Conservation (phyloP, 768 basidiomycete genomes). For the Amanita molliuscula region DNA sequence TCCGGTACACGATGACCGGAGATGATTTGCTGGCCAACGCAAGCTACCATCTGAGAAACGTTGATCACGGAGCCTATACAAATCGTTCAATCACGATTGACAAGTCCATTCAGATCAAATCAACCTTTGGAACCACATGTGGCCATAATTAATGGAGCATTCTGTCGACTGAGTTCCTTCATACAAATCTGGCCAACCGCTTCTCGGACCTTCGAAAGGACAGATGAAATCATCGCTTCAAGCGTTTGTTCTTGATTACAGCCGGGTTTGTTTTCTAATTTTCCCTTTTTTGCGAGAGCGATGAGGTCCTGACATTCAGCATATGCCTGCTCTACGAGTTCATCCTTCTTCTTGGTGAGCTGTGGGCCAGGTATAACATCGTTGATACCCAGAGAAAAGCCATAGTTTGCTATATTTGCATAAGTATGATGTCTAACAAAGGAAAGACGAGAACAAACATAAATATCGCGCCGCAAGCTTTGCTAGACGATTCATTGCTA, state of each 20-base stretch:
- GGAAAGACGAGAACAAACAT: slow-evolving; percentile 13
- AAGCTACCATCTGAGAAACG: slow-evolving; percentile 99
- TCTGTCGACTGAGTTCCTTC: slow-evolving; percentile 94
- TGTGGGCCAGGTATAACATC: slow-evolving; percentile 94
- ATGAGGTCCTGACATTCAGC: slow-evolving; percentile 81
- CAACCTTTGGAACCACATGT: slow-evolving; percentile 97
- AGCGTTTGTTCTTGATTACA: slow-evolving; percentile 95
- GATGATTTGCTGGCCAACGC: slow-evolving; percentile 99
- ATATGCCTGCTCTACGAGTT: slow-evolving; percentile 82
- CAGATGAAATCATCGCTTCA: slow-evolving; percentile 91
- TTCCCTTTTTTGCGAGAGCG: slow-evolving; percentile 79
- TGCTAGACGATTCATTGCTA: slow-evolving; percentile 92
- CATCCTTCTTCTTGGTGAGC: slow-evolving; percentile 73
- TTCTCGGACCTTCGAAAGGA: slow-evolving; percentile 91
- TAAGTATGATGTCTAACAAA: background rate
- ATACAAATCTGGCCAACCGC: slow-evolving; percentile 96
- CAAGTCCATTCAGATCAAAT: background rate
- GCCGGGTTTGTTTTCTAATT: slow-evolving; percentile 94
- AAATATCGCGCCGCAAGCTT: slow-evolving; percentile 94
- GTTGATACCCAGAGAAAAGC: slow-evolving; percentile 96
- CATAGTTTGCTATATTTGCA: slow-evolving; percentile 71
- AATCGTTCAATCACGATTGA: background rate
- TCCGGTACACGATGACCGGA: slow-evolving; percentile 96
- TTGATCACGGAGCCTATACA: slow-evolving; percentile 86
- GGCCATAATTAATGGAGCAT: slow-evolving; percentile 97